These are phyloP conservation scores for Pichia californica DNA, from an alignment of 805 yeast genomes.

Conservation along the genomic window DNA sequence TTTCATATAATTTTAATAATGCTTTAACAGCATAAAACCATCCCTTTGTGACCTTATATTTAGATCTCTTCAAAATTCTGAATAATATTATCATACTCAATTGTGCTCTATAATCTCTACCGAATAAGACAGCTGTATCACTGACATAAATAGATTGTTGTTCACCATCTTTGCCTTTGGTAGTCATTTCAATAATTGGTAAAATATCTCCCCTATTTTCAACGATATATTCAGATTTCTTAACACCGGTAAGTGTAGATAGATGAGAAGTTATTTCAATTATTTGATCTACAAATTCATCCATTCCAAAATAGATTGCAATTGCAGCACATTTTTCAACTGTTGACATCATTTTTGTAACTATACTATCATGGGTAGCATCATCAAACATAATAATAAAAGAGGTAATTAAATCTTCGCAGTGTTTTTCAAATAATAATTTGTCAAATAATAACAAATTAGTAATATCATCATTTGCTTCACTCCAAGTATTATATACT, in stretches of 20 bases:
- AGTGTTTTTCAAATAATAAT: constrained; percentile 58
- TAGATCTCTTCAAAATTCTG: constrained; percentile 59
- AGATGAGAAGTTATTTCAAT: constrained; percentile 60
- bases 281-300: constrained; percentile 55
- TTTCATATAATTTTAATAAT: constrained; percentile 60
- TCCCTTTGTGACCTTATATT: constrained; percentile 37
- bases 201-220: constrained; percentile 34
- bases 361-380: constrained; percentile 85
- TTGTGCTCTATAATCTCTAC: constrained; percentile 88
- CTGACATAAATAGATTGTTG: constrained; percentile 57
- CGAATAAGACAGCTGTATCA: constrained; percentile 75
- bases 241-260: constrained; percentile 53
- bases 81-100: constrained; percentile 80
- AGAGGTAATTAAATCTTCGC: constrained; percentile 62
- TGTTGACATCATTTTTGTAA: constrained; percentile 80
- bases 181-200: constrained; percentile 38
- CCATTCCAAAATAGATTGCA: constrained; percentile 57
- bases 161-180: constrained; percentile 47
- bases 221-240: constrained; percentile 22
- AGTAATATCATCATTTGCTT: constrained; percentile 14
- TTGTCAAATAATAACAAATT: constrained; percentile 55
- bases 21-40: constrained; percentile 62
- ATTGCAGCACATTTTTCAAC: constrained; percentile 79
- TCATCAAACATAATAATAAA: constrained; percentile 74
- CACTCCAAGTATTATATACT: constrained; percentile 8